phyloP scores from a whole-genome alignment of 225 moss, liverwort and hornwort genomes.

The Thuidium tamariscinum region DNA sequence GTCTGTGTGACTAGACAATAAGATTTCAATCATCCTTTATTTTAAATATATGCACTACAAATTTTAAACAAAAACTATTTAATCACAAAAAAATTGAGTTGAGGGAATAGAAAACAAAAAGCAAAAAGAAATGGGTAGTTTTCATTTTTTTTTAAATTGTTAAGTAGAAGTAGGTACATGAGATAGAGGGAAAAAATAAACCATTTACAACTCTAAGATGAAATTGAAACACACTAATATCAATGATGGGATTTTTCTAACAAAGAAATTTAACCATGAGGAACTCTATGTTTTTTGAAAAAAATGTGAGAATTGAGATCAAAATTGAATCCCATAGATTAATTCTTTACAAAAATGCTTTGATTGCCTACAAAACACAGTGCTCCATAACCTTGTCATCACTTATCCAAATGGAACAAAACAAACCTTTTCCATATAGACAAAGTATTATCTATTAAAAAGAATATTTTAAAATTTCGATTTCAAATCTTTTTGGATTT shows the following conservation, averaged over 20 bases:
- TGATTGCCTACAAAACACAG: accelerated
- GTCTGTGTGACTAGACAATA: accelerated
- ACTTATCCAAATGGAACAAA: not conserved
- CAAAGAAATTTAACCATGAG: too few relatives aligned
- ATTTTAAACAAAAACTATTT: not conserved
- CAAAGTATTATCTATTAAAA: not conserved
- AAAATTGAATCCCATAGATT: accelerated
- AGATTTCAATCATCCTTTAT: not conserved
- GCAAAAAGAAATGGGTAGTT: too few relatives aligned
- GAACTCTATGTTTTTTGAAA: accelerated
- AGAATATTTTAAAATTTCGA: accelerated
- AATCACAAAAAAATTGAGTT: not conserved
- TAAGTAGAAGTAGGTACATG: not conserved
- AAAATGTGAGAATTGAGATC: not conserved
- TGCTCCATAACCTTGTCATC: not conserved
- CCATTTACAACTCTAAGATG: accelerated
- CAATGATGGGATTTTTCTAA: not conserved
- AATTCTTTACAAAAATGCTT: accelerated
- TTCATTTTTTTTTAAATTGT: not conserved
- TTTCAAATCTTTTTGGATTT: not conserved
- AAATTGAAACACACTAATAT: not conserved
- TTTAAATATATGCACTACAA: too few relatives aligned
- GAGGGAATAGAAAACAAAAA: too few relatives aligned
- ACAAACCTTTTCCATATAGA: not conserved
- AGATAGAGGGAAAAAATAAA: not conserved